Conservation (phyloP, 2,329 filamentous ascomycete species). For the Ophidiomyces ophidiicola region DNA sequence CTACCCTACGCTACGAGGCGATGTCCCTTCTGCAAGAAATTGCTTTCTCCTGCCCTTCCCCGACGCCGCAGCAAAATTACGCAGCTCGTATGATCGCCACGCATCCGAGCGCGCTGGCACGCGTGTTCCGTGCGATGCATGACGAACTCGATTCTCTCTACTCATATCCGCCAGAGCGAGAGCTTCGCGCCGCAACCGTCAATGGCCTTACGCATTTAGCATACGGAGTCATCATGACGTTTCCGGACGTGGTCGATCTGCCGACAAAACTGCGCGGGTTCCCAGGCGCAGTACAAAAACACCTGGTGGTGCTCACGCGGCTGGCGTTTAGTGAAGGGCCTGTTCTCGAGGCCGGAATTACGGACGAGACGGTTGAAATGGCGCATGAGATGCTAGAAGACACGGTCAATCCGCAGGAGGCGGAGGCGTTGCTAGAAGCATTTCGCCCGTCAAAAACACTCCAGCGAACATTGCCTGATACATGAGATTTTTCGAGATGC, state of each 20-base stretch:
- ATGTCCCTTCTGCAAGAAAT: slow-evolving; percentile 33
- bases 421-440: slow-evolving; percentile 45
- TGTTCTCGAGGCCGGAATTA: slow-evolving; percentile 63
- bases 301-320: slow-evolving; percentile 65
- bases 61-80: slow-evolving; percentile 51
- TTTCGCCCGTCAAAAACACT: slow-evolving; percentile 31
- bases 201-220: slow-evolving; percentile 51
- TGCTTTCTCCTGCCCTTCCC: slow-evolving; percentile 29
- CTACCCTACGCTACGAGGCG: slow-evolving; percentile 34
- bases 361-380: slow-evolving; percentile 64
- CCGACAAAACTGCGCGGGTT: slow-evolving; percentile 58
- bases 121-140: slow-evolving; percentile 62
- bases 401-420: slow-evolving; percentile 67
- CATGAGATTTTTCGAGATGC: not conserved
- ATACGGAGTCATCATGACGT: slow-evolving; percentile 46
- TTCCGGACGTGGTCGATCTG: slow-evolving; percentile 54
- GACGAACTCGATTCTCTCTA: slow-evolving; percentile 56
- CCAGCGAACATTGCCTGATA: slow-evolving; percentile 10
- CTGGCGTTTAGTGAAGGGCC: slow-evolving; percentile 76
- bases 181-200: slow-evolving; percentile 41
- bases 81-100: slow-evolving; percentile 52
- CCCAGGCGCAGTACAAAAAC: slow-evolving; percentile 65
- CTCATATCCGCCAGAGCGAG: slow-evolving; percentile 34
- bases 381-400: slow-evolving; percentile 73
- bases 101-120: slow-evolving; percentile 58